Conservation (phyloP, 257 asterid species). For the Solanum sparsipilum region DNA sequence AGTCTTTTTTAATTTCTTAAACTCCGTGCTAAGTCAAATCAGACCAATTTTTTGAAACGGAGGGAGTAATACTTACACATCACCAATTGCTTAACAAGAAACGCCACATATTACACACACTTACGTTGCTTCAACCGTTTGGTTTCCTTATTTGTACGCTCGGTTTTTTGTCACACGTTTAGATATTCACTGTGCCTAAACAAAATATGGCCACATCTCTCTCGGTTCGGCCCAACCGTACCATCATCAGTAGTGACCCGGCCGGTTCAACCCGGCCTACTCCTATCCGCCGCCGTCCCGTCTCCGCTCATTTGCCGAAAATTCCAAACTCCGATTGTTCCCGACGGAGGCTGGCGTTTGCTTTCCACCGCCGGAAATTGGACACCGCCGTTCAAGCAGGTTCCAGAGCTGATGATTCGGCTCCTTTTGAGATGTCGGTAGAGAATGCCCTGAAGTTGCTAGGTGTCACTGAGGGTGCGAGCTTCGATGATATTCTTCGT, state of each 20-base stretch:
- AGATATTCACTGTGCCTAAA: background rate
- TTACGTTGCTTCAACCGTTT: background rate
- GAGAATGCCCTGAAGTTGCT: slow-evolving; percentile 83
- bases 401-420: slow-evolving; percentile 94
- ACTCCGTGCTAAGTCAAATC: accelerated
- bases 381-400: slow-evolving; percentile 56
- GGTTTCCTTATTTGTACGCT: background rate
- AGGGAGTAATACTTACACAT: background rate
- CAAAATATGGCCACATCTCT: slow-evolving; percentile 63
- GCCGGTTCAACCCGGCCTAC: slow-evolving; percentile 18
- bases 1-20: too few relatives aligned
- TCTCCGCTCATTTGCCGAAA: slow-evolving; percentile 7
- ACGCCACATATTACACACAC: background rate
- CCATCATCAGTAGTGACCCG: slow-evolving; percentile 34
- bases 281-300: slow-evolving; percentile 7
- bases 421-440: slow-evolving; percentile 87
- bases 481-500: slow-evolving; percentile 87
- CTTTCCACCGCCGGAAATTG: slow-evolving; percentile 30
- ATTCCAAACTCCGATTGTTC: background rate
- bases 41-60: too few relatives aligned
- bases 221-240: slow-evolving; percentile 61
- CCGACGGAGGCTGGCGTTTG: slow-evolving; percentile 14
- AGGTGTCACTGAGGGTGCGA: slow-evolving; percentile 87
- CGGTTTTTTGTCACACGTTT: background rate
- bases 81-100: background rate